Conservation (phyloP, 495 filamentous ascomycete genomes). For the Aspergillus sclerotioniger region DNA sequence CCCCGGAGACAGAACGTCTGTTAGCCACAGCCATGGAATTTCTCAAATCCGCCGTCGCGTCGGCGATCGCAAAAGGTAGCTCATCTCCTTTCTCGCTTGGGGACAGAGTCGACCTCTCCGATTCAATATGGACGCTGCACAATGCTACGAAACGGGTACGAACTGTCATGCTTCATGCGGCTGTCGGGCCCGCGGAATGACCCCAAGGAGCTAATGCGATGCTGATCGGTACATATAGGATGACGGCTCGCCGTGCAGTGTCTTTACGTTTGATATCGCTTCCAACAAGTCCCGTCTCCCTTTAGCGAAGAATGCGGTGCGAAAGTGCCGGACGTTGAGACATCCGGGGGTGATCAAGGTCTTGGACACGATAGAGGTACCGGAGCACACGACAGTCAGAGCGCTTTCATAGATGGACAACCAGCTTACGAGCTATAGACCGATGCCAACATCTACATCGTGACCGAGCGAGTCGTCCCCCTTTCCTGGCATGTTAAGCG, state of each 20-base stretch:
- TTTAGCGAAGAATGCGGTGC: constrained; percentile 86
- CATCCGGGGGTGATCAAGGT: constrained; percentile 94
- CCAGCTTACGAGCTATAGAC: constrained; percentile 53
- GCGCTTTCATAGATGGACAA: not conserved
- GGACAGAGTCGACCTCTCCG: constrained; percentile 82
- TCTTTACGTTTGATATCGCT: constrained; percentile 89
- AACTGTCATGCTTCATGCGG: not conserved
- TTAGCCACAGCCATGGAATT: constrained; percentile 72
- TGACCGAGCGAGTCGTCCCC: constrained; percentile 84
- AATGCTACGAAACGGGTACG: constrained; percentile 88
- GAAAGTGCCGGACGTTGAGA: constrained; percentile 85
- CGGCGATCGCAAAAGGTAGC: constrained; percentile 91
- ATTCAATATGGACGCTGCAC: constrained; percentile 87
- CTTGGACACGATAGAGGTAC: constrained; percentile 88
- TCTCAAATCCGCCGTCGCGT: constrained; percentile 93
- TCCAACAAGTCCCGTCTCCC: constrained; percentile 76
- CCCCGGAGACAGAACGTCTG: constrained; percentile 1
- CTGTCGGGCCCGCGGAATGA: not conserved
- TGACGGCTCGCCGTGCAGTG: constrained; percentile 88
- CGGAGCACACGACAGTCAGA: constrained; percentile 8
- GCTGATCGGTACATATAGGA: constrained; percentile 54
- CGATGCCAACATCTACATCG: constrained; percentile 90
- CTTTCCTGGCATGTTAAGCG: constrained; percentile 82
- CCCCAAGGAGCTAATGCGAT: constrained; percentile 12
- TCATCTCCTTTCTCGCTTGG: constrained; percentile 89